phyloP scores from a whole-genome alignment of 2,329 filamentous ascomycete species.

The Verticillium albo-atrum region DNA sequence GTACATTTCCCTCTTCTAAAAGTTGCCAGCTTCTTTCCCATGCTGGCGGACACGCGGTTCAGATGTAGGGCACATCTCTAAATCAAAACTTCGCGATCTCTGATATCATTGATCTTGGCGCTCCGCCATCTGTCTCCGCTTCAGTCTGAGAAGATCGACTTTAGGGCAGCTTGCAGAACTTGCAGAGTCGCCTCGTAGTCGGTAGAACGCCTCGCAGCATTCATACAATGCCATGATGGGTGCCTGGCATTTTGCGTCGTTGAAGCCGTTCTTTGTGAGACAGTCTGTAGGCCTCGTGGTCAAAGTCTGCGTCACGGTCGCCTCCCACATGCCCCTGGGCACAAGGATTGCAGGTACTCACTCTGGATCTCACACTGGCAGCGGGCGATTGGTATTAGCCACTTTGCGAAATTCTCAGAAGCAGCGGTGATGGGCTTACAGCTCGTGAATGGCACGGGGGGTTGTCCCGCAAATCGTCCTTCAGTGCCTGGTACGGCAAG shows the following conservation, averaged over 20 bases:
- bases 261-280: conserved; percentile 75
- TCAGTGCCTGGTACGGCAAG: conserved; percentile 29
- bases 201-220: conserved; percentile 88
- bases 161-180: conserved; percentile 82
- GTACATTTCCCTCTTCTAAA: conserved; percentile 61
- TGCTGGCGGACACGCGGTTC: conserved; percentile 40
- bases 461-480: conserved; percentile 67
- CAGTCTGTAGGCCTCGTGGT: conserved; percentile 56
- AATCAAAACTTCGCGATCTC: conserved; percentile 6
- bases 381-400: too few species aligned
- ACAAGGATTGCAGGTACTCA: conserved; percentile 27
- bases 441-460: conserved; percentile 84
- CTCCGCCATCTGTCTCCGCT: conserved; percentile 32
- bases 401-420: too few species aligned
- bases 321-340: background rate
- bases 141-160: conserved; percentile 70
- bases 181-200: conserved; percentile 70
- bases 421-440: conserved; percentile 55
- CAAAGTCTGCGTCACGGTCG: too few species aligned
- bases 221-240: conserved; percentile 85
- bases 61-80: conserved; percentile 46
- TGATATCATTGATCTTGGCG: background rate
- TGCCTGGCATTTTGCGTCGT: conserved; percentile 76
- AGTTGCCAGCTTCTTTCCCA: conserved; percentile 56
- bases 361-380: conserved; percentile 89